Evolutionary conservation across 495 filamentous ascomycete species (phyloP).

Genomic region (Rostrohypoxylon terebratum): DNA sequence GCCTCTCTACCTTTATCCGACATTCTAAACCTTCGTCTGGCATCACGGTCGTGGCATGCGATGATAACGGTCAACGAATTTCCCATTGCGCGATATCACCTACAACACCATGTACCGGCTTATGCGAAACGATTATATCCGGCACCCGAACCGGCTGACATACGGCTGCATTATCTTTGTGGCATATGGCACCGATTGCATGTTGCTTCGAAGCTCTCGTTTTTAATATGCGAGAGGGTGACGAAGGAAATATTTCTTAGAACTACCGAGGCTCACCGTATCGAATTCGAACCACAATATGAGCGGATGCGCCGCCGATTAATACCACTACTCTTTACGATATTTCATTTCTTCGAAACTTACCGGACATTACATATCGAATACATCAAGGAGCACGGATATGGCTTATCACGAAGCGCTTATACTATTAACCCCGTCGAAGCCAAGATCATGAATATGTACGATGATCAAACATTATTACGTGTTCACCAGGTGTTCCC

Average conservation of each 20-base stretch:
- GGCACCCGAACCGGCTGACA: conserved; percentile 51
- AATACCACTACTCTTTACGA: conserved; percentile 65
- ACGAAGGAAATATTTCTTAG: conserved; percentile 67
- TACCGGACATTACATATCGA: conserved; percentile 66
- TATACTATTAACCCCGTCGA: conserved; percentile 66
- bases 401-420: conserved; percentile 53
- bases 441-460: conserved; percentile 65
- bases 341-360: conserved; percentile 70
- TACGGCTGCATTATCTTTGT: conserved; percentile 68
- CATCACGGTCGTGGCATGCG: conserved; percentile 65
- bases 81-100: conserved; percentile 66
- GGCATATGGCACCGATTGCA: conserved; percentile 69
- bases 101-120: conserved; percentile 63
- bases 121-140: conserved; percentile 67
- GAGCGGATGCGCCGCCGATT: conserved; percentile 67
- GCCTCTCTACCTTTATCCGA: conserved; percentile 65
- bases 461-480: conserved; percentile 66
- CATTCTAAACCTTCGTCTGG: conserved; percentile 63
- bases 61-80: conserved; percentile 67
- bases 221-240: conserved; percentile 66
- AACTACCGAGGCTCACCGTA: conserved; percentile 59
- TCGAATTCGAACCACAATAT: conserved; percentile 65
- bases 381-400: conserved; percentile 60
- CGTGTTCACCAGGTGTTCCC: conserved; percentile 68
- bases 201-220: conserved; percentile 65